Base-by-base conservation (phyloP, 176 grass and related monocot species). In the Oryza australiensis region DNA sequence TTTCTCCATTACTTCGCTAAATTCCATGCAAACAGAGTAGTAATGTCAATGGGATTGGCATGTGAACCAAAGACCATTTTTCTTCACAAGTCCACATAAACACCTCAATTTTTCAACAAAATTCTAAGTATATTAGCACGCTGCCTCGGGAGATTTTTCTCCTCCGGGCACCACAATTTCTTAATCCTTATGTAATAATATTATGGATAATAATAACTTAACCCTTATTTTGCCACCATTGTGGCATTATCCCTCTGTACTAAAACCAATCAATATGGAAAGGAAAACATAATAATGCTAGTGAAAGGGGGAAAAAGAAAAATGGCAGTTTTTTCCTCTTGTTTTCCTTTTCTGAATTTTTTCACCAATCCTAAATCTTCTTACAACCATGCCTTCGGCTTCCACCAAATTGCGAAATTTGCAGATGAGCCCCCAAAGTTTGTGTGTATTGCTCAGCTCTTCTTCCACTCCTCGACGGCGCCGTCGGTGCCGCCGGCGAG, bases 401-500 rank as follows among this genome's bases (percentile, higher is more conserved):
- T 77, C 26, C 74, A 9, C 28, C 64, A 16, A 53, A 74, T 29
- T 68, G 16, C 6, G 6, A 40, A 9, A 2, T 63, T 82, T 84
- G 42, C 65, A 32, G 49, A 79, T 64, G 14, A 32, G 34, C 6
- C 80, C 72, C 80, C 73, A 24, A 33, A 0, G 5, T 35, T 55
- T 22, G 18, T 22, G 33, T 7, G 9, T 12, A 13, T 16, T 8
- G 12, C 26, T 93, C 82, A 99, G 85, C 87, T 99, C 38, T 96
- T 94, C 80, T 99, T 99, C 87, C 93, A 92, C 69, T 99, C 93
- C 77, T 96, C 93, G 22, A 75, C 89, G 38, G 84, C 82, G 65
- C 64, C 90, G 75, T 83, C 75, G 68, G 82, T 42, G 30, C n/a
- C 27, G 51, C 79, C 88, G 40, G 72, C 77, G 66, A 91, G 82